These are phyloP conservation scores for Dactylis glomerata DNA, from an alignment of 176 grass and related monocot genomes.

Conservation along the genomic window DNA sequence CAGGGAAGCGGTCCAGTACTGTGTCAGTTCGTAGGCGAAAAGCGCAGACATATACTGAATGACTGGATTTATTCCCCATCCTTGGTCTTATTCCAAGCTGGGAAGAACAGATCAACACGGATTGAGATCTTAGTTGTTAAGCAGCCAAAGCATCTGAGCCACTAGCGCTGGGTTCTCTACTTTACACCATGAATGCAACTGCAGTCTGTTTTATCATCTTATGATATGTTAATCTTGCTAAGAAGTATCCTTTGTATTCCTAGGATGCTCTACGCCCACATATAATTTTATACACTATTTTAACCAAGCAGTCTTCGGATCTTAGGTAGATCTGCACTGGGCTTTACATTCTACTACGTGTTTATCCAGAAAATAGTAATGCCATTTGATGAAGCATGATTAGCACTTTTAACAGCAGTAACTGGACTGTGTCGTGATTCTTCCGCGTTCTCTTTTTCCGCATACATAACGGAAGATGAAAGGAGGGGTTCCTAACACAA, in stretches of 20 bases:
- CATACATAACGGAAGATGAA: not conserved
- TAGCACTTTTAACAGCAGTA: not conserved
- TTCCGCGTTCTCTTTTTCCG: not conserved
- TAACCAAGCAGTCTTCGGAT: not conserved
- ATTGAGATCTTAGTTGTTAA: slow-evolving; percentile 36
- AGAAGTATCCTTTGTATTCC: not conserved
- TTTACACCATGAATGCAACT: slow-evolving; percentile 17
- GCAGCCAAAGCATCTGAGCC: not conserved
- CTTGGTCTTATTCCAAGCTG: slow-evolving; percentile 32
- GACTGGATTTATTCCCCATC: slow-evolving; percentile 10
- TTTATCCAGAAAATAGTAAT: not conserved
- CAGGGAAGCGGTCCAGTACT: not conserved
- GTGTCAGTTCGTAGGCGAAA: not conserved
- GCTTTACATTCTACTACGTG: not conserved
- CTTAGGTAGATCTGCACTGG: not conserved
- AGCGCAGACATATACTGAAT: not conserved
- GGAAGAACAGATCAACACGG: slow-evolving; percentile 27
- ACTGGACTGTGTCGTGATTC: not conserved
- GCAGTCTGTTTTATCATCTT: not conserved
- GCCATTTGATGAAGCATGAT: not conserved
- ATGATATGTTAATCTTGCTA: not conserved
- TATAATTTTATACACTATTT: not conserved
- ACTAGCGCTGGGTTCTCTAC: not conserved
- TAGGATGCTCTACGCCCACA: not conserved
- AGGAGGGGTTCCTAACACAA: not conserved